phyloP scores from a whole-genome alignment of 192 early-diverging fungal species.

The Coemansia sp. region DNA sequence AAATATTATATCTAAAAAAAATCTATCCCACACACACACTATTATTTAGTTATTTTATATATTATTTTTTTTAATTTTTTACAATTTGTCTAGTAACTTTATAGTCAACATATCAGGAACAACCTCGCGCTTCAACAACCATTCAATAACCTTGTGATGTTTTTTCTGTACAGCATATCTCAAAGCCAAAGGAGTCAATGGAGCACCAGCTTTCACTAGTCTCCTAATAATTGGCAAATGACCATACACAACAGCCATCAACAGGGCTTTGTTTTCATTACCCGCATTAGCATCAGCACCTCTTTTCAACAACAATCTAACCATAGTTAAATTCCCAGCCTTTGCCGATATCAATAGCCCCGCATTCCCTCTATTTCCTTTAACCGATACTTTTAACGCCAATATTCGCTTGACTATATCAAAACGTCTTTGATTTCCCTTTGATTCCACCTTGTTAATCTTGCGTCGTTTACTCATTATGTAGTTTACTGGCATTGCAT shows the following conservation, averaged over 20 bases:
- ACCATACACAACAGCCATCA: slow-evolving; percentile 44
- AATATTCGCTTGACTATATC: slow-evolving; percentile 32
- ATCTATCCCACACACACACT: no score
- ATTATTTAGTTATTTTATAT: neutral
- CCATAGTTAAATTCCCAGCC: slow-evolving; percentile 39
- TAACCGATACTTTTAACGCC: slow-evolving; percentile 22
- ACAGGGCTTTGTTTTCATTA: slow-evolving; percentile 42
- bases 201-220: slow-evolving; percentile 41
- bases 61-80: neutral
- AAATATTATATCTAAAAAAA: no score
- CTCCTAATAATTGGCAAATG: slow-evolving; percentile 36
- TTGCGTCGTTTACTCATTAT: slow-evolving; percentile 10
- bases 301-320: slow-evolving; percentile 30
- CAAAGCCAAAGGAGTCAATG: slow-evolving; percentile 32
- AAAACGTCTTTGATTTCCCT: slow-evolving; percentile 27
- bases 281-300: slow-evolving; percentile 26
- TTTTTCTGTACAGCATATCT: slow-evolving; percentile 48
- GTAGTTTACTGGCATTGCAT: slow-evolving; percentile 11
- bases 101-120: slow-evolving; percentile 48
- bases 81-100: slow-evolving; percentile 24
- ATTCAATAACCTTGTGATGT: slow-evolving; percentile 14
- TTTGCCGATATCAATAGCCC: slow-evolving; percentile 37
- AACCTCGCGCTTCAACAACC: slow-evolving; percentile 42
- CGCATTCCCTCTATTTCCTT: slow-evolving; percentile 18
- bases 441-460: slow-evolving; percentile 8